Base-by-base conservation (phyloP, 129 eudicot genomes). In the Scalesia atractyloides region DNA sequence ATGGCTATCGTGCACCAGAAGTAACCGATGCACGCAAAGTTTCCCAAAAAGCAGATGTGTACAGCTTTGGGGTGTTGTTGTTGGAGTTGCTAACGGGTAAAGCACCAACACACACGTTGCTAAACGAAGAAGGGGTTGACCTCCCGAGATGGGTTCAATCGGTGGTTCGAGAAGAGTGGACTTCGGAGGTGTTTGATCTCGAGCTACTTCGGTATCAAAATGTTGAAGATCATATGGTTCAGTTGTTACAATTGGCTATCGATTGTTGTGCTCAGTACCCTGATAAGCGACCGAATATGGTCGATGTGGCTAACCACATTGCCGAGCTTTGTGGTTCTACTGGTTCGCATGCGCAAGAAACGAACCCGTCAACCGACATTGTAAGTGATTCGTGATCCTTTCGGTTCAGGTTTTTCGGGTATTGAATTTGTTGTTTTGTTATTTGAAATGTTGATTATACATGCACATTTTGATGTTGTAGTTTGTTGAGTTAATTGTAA, bases 121-220 rank as follows among this genome's bases (percentile, higher is more conserved):
- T 82, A 53, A 88, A 88, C 20, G 97, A 91, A 81, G 97, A 91
- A 76, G 97, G 96, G 14, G 86, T 88, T 20, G 97, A 91, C 72
- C 83, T 91, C 9, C 97, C 97, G 7, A 69, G 93, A 71, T 91
- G 97, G 97, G 97, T 91, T 50, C 97, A 88, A 14, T 88, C 97
- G 0, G 96, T 91, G 64, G 97, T 86, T 22, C 83, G 87, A 10
- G 97, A 91, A 50, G 97, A 91, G 73, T 91, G 96, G 97, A 81
- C 96, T 7, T 79, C 90, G 0, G 96, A 88, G 80, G 91, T 91
- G 17, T 91, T 91, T 36, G 97, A 91, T 53, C 82, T 84, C 0
- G 97, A 91, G 76, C 86, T 91, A 17, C 83, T 91, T 18, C 67
- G 97, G 79, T 88, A 88, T 75, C 91, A 88, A 50, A 88, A 79